Evolutionary conservation across 225 moss, liverwort and hornwort species (phyloP), one percentile per base, ranked within the genome.

Genomic region (Polytrichum formosum): DNA sequence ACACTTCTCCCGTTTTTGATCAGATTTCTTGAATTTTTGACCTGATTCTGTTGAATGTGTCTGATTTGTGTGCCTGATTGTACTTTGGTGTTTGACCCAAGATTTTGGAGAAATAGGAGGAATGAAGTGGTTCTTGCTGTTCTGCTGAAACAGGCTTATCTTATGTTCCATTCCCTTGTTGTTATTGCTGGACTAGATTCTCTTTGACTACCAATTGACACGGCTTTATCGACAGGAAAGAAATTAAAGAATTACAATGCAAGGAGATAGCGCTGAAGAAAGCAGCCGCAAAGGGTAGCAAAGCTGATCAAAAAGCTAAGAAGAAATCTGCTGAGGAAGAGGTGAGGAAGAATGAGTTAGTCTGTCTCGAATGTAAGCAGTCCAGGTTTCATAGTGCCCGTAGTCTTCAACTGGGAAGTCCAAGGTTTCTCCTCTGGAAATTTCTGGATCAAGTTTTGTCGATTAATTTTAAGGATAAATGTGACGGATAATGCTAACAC

Each of bases 221-320:
- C 68, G 35, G 54, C 56, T 53, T 33, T 77, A 33, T 65, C 70
- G 4, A 22, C 76, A 98, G 97, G 87, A 98, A 84, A 72, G 98
- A 98, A 85, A 92, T 98, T 31, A 98, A 98, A 70, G 98, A 98
- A 53, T 76, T 98, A 83, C 98, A 98, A 76, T 78, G 85, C 64
- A 98, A 98, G 70, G 94, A 98, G 77, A 94, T 93, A 63, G 91
- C 79, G 26, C 61, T 94, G 90, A 98, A 94, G 75, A 98, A 92
- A 73, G 94, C 92, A 68, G 92, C 92, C 66, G 91, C 98, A 1
- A 98, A 89, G 74, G 98, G 98, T 66, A 98, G 98, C 88, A 98
- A 98, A 85, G 91, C 94, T 53, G 98, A 98, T 85, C 98, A 94
- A 70, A 98, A 98, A 81, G 91, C 94, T 28, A 98, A 98, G 86